Conservation (phyloP, 805 yeast genomes). For the Clavispora carvajalis region DNA sequence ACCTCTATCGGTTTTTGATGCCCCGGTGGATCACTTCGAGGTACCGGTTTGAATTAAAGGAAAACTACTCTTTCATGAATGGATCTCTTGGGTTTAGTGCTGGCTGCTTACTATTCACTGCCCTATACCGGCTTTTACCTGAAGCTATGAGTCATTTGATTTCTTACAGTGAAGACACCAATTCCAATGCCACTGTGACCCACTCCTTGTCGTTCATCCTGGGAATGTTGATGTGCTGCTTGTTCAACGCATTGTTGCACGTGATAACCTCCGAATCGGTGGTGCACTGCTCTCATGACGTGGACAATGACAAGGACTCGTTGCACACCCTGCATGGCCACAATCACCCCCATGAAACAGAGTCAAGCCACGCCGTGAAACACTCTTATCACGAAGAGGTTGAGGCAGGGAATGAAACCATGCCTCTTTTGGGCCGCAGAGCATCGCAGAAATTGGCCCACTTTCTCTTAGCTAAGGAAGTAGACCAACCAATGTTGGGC, state of each 20-base stretch:
- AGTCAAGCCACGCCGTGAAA: not conserved
- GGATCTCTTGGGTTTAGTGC: slow-evolving; percentile 72
- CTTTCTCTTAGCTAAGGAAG: slow-evolving; percentile 17
- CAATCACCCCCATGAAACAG: not conserved
- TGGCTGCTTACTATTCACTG: slow-evolving; percentile 78
- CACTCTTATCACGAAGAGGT: not conserved
- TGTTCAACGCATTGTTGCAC: slow-evolving; percentile 65
- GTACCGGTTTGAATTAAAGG: slow-evolving; percentile 48
- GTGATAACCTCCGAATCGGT: slow-evolving; percentile 72
- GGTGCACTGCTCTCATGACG: slow-evolving; percentile 78
- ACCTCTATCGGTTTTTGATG: slow-evolving; percentile 38
- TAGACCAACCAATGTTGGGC: slow-evolving; percentile 27
- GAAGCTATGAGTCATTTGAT: slow-evolving; percentile 48
- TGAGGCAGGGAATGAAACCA: not conserved
- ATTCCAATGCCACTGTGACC: slow-evolving; percentile 27
- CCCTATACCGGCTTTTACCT: slow-evolving; percentile 75
- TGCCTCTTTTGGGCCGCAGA: slow-evolving; percentile 11
- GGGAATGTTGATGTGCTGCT: slow-evolving; percentile 60
- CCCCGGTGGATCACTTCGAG: slow-evolving; percentile 37
- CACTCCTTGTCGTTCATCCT: slow-evolving; percentile 40
- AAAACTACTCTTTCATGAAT: slow-evolving; percentile 61
- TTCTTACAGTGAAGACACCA: slow-evolving; percentile 7
- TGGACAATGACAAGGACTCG: slow-evolving; percentile 15
- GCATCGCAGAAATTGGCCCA: slow-evolving; percentile 22
- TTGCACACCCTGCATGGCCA: not conserved